A percentile compares a stretch with the other conserved stretches of the same genome.
These are phyloP conservation scores for Dacryopinax primogenitus DNA, from an alignment of 768 basidiomycete species.

Conservation along the genomic window DNA sequence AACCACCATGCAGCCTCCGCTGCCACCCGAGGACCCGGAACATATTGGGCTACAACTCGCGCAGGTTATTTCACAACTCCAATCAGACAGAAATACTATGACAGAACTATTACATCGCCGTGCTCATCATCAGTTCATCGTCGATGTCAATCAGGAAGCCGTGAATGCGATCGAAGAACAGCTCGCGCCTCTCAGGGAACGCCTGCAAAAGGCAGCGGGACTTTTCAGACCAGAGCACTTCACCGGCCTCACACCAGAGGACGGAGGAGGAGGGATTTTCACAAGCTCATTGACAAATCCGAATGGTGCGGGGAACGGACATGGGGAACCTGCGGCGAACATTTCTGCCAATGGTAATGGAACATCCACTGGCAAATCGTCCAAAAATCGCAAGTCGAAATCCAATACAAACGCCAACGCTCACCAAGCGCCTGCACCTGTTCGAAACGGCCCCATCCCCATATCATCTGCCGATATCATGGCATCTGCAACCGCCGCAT, in stretches of 20 bases:
- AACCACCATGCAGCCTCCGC: conserved; percentile 2
- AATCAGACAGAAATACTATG: neutral
- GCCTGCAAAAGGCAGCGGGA: neutral
- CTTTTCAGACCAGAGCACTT: neutral
- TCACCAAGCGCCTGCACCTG: neutral
- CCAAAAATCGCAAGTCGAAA: neutral
- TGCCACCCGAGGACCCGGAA: neutral
- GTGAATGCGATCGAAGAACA: neutral
- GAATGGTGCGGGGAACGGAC: neutral
- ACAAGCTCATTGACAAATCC: neutral
- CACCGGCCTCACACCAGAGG: neutral
- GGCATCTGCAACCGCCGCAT: neutral
- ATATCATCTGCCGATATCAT: neutral
- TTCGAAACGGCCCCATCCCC: neutral
- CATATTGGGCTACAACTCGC: neutral
- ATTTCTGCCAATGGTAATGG: neutral
- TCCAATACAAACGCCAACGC: neutral
- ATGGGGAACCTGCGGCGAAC: neutral
- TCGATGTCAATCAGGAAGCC: neutral
- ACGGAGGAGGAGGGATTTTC: neutral
- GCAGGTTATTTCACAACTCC: neutral
- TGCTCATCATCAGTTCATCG: neutral
- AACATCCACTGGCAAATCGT: neutral
- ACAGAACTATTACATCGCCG: neutral
- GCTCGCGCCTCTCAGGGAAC: neutral